These are phyloP conservation scores for Coprinopsis marcescibilis DNA, from an alignment of 768 basidiomycete genomes.

Conservation along the genomic window DNA sequence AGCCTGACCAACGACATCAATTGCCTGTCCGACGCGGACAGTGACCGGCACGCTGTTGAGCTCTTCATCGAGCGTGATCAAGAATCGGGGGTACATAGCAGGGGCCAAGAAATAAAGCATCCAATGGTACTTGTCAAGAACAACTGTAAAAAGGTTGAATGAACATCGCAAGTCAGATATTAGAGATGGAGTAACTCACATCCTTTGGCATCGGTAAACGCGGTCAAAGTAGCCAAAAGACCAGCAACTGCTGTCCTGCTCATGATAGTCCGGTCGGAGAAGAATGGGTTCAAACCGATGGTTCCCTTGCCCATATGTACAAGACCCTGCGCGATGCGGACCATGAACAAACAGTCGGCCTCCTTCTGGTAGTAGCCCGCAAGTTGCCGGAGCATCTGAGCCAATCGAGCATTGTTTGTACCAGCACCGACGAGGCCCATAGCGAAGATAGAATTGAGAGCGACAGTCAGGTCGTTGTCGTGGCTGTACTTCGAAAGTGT, in stretches of 20 bases:
- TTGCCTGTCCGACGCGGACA: conserved; percentile 94
- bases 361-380: conserved; percentile 99
- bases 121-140: conserved; percentile 96
- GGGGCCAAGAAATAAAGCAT: conserved; percentile 96
- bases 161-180: neutral
- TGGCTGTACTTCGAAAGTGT: conserved; percentile 98
- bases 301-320: conserved; percentile 99
- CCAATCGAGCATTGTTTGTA: conserved; percentile 96
- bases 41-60: conserved; percentile 83
- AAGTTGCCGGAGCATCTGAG: conserved; percentile 94
- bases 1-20: conserved; percentile 96
- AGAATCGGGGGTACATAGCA: conserved; percentile 97
- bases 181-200: conserved; percentile 52
- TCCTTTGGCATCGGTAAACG: conserved; percentile 89
- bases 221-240: conserved; percentile 78
- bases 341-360: conserved; percentile 93
- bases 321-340: conserved; percentile 90
- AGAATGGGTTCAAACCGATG: conserved; percentile 95
- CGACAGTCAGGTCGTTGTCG: conserved; percentile 96
- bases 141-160: conserved; percentile 45
- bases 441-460: conserved; percentile 94
- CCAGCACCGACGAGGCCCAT: conserved; percentile 99
- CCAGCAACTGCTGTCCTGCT: conserved; percentile 86
- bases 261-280: conserved; percentile 87
- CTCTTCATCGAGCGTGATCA: conserved; percentile 94